These are phyloP conservation scores for Suhomyces coccinellae DNA, from an alignment of 1,139 yeast species.

Conservation along the genomic window DNA sequence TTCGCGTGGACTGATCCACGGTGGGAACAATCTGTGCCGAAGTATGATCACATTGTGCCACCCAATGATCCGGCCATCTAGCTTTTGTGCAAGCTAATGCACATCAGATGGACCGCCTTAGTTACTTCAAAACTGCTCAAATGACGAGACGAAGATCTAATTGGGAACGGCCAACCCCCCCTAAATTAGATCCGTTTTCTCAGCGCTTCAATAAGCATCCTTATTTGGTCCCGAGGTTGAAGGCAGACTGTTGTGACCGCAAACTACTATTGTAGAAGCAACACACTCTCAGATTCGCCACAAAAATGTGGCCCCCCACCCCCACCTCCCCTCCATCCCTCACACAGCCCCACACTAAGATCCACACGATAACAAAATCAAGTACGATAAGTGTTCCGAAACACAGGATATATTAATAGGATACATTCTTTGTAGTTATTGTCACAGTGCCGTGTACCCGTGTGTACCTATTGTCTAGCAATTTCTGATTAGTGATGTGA, in stretches of 20 bases:
- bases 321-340: neutral
- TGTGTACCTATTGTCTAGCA: neutral
- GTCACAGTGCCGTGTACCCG: neutral
- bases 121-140: neutral
- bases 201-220: no score
- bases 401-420: neutral
- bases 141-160: no score
- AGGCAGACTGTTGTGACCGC: neutral
- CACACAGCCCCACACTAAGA: slow-evolving; percentile 8
- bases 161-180: no score
- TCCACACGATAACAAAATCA: slow-evolving; percentile 8
- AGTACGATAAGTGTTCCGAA: slow-evolving; percentile 1
- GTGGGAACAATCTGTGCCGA: no score
- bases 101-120: neutral
- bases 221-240: no score
- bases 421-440: neutral
- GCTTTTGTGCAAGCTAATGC: neutral
- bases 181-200: no score
- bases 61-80: no score
- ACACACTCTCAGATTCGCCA: neutral
- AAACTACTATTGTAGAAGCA: neutral
- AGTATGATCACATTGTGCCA: no score
- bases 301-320: slow-evolving; percentile 8
- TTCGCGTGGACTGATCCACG: no score
- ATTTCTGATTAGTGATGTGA: neutral